Conservation (phyloP, 1,139 yeast genomes). For the Candida buenavistaensis region DNA sequence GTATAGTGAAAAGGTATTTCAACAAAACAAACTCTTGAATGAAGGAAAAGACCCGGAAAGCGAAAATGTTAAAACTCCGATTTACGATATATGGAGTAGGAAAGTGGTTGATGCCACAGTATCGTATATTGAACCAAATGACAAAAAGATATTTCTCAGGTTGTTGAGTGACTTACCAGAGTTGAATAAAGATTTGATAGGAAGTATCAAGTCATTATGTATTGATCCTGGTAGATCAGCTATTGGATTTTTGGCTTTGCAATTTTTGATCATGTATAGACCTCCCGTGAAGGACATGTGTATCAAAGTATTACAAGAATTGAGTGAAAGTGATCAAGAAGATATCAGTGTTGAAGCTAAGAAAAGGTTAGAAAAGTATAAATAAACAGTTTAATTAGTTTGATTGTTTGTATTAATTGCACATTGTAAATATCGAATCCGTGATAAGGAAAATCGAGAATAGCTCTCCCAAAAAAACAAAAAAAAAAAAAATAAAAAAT, state of each 20-base stretch:
- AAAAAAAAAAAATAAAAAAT: too few species aligned
- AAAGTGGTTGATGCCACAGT: slow-evolving; percentile 76
- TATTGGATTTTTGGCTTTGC: slow-evolving; percentile 78
- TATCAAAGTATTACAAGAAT: slow-evolving; percentile 59
- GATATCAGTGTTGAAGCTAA: slow-evolving; percentile 55
- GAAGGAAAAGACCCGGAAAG: slow-evolving; percentile 16
- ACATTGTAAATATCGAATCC: too few species aligned
- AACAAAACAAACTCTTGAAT: slow-evolving; percentile 24
- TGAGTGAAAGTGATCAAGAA: slow-evolving; percentile 52
- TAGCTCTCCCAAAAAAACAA: too few species aligned
- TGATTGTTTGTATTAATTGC: too few species aligned
- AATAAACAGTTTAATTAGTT: slow-evolving; percentile 1
- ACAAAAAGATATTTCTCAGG: slow-evolving; percentile 77
- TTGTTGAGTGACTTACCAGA: slow-evolving; percentile 84
- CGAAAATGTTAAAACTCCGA: slow-evolving; percentile 35
- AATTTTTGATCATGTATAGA: slow-evolving; percentile 82
- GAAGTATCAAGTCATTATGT: slow-evolving; percentile 70
- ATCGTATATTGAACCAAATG: slow-evolving; percentile 79
- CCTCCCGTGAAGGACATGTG: slow-evolving; percentile 78
- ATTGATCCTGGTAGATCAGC: slow-evolving; percentile 80
- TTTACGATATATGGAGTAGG: slow-evolving; percentile 67
- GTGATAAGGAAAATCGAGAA: too few species aligned
- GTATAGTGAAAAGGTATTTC: slow-evolving; percentile 65
- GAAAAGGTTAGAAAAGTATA: slow-evolving; percentile 52
- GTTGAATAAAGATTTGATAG: slow-evolving; percentile 59